These are phyloP conservation scores for Cicer chorassanicum DNA, from an alignment of 306 rosid genomes.

Conservation along the genomic window DNA sequence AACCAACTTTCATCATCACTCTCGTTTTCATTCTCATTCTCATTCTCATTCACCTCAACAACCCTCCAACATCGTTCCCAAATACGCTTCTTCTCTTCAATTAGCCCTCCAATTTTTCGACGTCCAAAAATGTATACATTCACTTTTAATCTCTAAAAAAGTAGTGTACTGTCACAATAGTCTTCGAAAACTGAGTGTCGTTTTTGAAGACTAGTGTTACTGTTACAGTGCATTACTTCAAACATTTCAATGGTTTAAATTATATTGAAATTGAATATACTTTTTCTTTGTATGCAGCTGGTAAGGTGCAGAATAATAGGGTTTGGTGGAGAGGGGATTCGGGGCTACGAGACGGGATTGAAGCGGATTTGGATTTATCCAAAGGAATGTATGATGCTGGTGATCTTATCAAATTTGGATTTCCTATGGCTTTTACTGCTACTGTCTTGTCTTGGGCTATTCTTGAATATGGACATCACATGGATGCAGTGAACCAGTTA, in stretches of 20 bases:
- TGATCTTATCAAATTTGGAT: conserved; percentile 71
- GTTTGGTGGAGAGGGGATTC: conserved; percentile 75
- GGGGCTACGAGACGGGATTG: conserved; percentile 69
- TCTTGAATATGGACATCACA: conserved; percentile 70
- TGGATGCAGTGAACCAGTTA: conserved; percentile 61
- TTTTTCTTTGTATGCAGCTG: conserved; percentile 49
- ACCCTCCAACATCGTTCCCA: conserved; percentile 45
- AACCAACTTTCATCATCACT: conserved; percentile 7
- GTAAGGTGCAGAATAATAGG: conserved; percentile 58
- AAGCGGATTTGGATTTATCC: conserved; percentile 64
- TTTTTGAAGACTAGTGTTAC: too few species aligned
- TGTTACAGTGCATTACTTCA: too few species aligned
- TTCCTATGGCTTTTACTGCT: conserved; percentile 81
- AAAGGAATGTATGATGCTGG: conserved; percentile 86
- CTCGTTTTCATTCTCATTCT: conserved; percentile 30
- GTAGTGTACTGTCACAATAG: too few species aligned
- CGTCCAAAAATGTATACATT: conserved; percentile 55
- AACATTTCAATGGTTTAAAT: too few species aligned
- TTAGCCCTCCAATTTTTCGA: conserved; percentile 67
- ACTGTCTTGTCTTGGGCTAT: conserved; percentile 78
- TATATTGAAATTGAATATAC: too few species aligned
- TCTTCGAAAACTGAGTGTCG: too few species aligned
- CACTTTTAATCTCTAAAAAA: too few species aligned
- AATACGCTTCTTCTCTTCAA: conserved; percentile 55
- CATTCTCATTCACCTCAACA: conserved; percentile 26